Percentiles rank a stretch among this genome's conserved stretches.
Conservation (phyloP, 192 early-diverging fungal species). For the Mortierella claussenii region DNA sequence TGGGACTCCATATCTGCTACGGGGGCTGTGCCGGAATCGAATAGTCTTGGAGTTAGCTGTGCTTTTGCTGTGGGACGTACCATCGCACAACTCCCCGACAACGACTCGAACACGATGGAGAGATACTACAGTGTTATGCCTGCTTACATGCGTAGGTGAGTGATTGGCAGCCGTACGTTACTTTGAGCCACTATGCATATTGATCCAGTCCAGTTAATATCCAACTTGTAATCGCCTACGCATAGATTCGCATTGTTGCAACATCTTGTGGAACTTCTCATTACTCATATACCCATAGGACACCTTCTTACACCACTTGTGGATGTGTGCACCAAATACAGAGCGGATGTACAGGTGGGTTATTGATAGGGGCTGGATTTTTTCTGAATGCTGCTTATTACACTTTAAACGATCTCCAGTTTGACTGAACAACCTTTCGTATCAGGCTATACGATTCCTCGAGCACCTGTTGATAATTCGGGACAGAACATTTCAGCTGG, state of each 20-base stretch:
- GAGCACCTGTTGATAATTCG: constrained; percentile 12
- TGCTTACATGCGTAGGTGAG: constrained; percentile 29
- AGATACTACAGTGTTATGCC: constrained; percentile 36
- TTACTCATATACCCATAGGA: constrained; percentile 18
- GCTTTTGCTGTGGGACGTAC: constrained; percentile 29
- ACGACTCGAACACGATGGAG: constrained; percentile 3
- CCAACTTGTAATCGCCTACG: too few relatives aligned
- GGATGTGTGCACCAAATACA: constrained; percentile 17
- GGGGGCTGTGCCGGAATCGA: background rate
- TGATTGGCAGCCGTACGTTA: too few relatives aligned
- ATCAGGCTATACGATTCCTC: constrained; percentile 20
- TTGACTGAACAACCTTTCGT: background rate
- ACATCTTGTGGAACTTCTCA: constrained; percentile 22
- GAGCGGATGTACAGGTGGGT: constrained; percentile 33
- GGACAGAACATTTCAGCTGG: constrained; percentile 22
- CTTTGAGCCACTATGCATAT: too few relatives aligned
- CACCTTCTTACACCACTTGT: constrained; percentile 29
- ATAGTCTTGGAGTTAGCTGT: constrained; percentile 12
- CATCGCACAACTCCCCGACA: constrained; percentile 11
- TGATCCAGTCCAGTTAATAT: too few relatives aligned
- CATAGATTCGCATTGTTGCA: constrained; percentile 43
- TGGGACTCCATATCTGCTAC: background rate
- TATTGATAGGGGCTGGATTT: too few relatives aligned
- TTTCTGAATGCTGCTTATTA: too few relatives aligned
- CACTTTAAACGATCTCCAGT: too few relatives aligned